phyloP scores from a whole-genome alignment of 208 protist genomes.

The Leishmania aethiopica region DNA sequence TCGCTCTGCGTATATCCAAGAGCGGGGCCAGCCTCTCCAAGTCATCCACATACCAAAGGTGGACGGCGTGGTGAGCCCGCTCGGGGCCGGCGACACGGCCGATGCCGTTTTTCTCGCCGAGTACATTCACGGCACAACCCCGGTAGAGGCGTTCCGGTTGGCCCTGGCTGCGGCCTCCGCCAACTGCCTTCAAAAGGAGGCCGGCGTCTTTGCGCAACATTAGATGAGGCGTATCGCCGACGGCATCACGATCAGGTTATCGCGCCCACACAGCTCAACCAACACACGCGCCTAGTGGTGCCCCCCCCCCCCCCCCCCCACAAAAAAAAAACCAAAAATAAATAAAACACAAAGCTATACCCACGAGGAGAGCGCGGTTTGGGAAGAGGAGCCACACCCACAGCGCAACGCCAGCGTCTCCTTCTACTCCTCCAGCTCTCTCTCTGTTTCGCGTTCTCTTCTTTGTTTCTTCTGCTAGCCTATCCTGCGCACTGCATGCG shows the following conservation, averaged over 20 bases:
- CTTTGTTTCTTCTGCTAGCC: background rate
- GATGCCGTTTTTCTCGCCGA: conserved; percentile 41
- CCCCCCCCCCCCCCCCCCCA: no score
- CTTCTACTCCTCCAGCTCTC: background rate
- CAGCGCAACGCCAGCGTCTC: background rate
- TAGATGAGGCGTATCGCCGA: conserved; percentile 72
- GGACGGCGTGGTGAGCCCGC: conserved; percentile 36
- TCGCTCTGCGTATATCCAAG: conserved; percentile 27
- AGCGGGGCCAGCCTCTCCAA: conserved; percentile 10
- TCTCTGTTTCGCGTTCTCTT: background rate
- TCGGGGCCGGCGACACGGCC: conserved; percentile 41
- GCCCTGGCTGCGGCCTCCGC: conserved; percentile 38
- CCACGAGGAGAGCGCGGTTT: background rate
- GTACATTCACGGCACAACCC: conserved; percentile 17
- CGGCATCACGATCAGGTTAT: conserved; percentile 40
- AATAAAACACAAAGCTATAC: no score
- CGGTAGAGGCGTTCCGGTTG: conserved; percentile 32
- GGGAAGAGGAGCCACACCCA: background rate
- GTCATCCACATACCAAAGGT: conserved; percentile 25
- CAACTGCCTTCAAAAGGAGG: conserved; percentile 44
- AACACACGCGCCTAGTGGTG: background rate
- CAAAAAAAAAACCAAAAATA: background rate
- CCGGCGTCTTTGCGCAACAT: conserved; percentile 17
- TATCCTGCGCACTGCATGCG: background rate
- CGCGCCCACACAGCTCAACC: background rate